Base-by-base conservation (phyloP, 176 grass and related monocot genomes). In the Oropetium thomaeum region DNA sequence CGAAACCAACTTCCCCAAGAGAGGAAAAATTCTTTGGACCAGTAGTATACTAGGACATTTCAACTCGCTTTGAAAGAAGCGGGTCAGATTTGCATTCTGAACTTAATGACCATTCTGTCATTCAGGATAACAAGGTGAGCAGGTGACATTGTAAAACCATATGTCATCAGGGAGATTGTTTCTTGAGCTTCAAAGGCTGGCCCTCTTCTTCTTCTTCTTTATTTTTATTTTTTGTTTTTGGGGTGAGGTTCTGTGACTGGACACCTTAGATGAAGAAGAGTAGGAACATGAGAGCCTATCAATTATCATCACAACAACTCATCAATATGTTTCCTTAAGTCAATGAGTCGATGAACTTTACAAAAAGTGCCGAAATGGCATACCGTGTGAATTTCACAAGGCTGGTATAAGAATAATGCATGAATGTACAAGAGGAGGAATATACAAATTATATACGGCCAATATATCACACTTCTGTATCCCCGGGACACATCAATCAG, bases 391-490 rank as follows among this genome's bases (percentile, higher is more conserved):
- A 74, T 58, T 68, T 35, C 52, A 62, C 61, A 68, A 20, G 61
- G 68, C 33, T 62, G 83, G 74, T 88, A 74, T 87, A 58, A 29
- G 49, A 44, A 39, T 57, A 45, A 66, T 0, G 29, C 65, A 71
- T 82, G 23, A 3, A 81, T 83, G 83, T 83, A 88, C 86, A 88
- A 31, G 62, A 30, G 43, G 74, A 65, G 20, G 45, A 73, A 20
- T 74, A 87, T 79, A 88, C 68, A 83, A 80, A 83, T 69, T 58
- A 59, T 58, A 59, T n/a, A 65, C 37, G 60, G 48, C 49, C 47
- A 27, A 5, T 82, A 77, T 82, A 82, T 17, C 58, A 66, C 59
- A 40, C 4, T 8, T 68, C 16, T 40, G 29, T 55, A 14, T 84
- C 16, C 68, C 26, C 9, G 22, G 44, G 12, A 28, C 42, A 54